Conservation (phyloP, 2,329 filamentous ascomycete genomes). For the Talaromyces sp. region DNA sequence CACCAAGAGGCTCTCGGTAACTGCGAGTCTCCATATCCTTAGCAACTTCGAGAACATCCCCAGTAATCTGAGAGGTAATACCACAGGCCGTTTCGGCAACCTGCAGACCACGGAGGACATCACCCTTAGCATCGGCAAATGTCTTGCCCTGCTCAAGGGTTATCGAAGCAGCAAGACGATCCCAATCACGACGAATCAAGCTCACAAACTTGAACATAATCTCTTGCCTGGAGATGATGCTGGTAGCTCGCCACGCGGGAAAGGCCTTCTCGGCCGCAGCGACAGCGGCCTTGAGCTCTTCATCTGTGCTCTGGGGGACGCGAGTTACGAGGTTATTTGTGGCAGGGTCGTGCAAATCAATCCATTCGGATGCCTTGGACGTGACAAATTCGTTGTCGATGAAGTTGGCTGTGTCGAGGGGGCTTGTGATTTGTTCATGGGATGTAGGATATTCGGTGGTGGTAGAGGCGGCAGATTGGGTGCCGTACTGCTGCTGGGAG, state of each 20-base stretch:
- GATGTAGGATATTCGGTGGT: conserved; percentile 53
- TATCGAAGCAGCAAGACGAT: conserved; percentile 62
- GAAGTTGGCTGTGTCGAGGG: conserved; percentile 60
- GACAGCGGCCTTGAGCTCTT: conserved; percentile 59
- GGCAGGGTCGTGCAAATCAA: conserved; percentile 62
- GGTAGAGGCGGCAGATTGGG: conserved; percentile 49
- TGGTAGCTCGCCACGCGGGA: conserved; percentile 58
- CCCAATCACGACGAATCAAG: conserved; percentile 63
- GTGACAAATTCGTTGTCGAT: conserved; percentile 60
- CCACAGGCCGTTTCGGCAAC: conserved; percentile 66
- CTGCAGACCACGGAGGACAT: conserved; percentile 63
- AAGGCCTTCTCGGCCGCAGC: conserved; percentile 62
- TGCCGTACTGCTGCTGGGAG: conserved; percentile 41
- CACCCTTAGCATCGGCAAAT: conserved; percentile 63
- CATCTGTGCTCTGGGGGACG: conserved; percentile 63
- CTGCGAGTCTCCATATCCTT: conserved; percentile 69
- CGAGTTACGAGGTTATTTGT: conserved; percentile 65
- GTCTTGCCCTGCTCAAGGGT: conserved; percentile 68
- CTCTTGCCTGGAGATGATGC: conserved; percentile 58
- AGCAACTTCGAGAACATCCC: conserved; percentile 64
- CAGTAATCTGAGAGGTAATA: conserved; percentile 63
- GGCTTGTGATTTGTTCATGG: conserved; percentile 55
- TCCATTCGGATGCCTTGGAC: conserved; percentile 59
- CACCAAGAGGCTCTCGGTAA: conserved; percentile 63
- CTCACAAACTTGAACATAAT: conserved; percentile 65